Percentiles rank a stretch among this genome's conserved stretches.
Conservation (phyloP, 192 early-diverging fungal species). For the Backusella mclennaniae region DNA sequence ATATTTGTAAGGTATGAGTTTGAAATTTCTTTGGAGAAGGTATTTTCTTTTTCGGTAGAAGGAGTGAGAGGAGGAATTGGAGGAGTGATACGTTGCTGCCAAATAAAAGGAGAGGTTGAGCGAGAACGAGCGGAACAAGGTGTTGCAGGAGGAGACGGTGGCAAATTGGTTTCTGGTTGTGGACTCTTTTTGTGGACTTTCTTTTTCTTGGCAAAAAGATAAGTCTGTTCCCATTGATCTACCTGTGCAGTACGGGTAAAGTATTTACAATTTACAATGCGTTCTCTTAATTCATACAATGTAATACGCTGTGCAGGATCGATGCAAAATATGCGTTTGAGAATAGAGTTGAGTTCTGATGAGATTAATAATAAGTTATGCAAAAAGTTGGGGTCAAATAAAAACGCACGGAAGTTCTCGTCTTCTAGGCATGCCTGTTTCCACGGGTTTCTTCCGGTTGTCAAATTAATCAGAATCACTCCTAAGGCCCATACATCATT, state of each 20-base stretch:
- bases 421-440: constrained; percentile 71
- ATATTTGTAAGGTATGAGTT: constrained; percentile 7
- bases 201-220: neutral
- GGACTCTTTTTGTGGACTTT: neutral
- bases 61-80: neutral
- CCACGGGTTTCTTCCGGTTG: constrained; percentile 85
- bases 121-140: constrained; percentile 13
- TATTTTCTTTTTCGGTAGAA: neutral
- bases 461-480: constrained; percentile 86
- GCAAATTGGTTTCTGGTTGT: neutral
- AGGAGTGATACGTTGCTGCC: constrained; percentile 12
- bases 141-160: constrained; percentile 19
- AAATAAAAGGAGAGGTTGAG: constrained; percentile 14
- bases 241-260: constrained; percentile 38
- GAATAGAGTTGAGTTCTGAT: constrained; percentile 60
- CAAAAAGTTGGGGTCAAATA: constrained; percentile 59
- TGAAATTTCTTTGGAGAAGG: neutral
- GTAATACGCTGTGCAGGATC: constrained; percentile 58
- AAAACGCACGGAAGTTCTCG: constrained; percentile 73
- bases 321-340: constrained; percentile 69
- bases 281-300: constrained; percentile 37
- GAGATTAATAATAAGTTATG: constrained; percentile 68
- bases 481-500: constrained; percentile 91
- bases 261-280: constrained; percentile 38
- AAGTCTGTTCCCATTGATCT: neutral